Evolutionary conservation across 257 asterid genomes (phyloP), one percentile per base, ranked within the genome.

Genomic region (Primulina huaijiensis): DNA sequence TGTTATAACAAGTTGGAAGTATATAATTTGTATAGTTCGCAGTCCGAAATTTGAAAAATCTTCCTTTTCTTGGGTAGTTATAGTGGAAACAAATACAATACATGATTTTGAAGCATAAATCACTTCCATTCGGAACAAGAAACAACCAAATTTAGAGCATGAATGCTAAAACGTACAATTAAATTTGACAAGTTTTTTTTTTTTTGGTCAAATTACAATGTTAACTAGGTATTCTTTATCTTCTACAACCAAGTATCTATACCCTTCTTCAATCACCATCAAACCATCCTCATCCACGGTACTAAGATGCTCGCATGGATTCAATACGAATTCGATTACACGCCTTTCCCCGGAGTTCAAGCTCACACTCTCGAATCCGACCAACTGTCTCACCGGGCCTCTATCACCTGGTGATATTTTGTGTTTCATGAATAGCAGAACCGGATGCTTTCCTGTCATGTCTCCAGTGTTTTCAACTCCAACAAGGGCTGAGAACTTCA

Each of bases 301-400:
- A 77, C 90, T 81, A 23, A 92, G 81, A 78, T 89, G 95, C 76
- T 89, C 82, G 64, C 97, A 92, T 8, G 96, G 96, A 74, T 75
- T 79, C 80, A 91, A 62, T 12, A 74, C 72, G 68, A 87, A 91
- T 57, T 79, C 79, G 19, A 89, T 17, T 59, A 81, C 63, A 30
- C 69, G 74, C 68, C 78, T 82, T 29, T 83, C 86, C 16, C 83
- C 82, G 0, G 82, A 83, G 6, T 83, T 65, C 38, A 89, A 74
- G 52, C 75, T 82, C 78, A 87, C 80, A 25, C 88, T 87, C 62
- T 83, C 76, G 60, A 91, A 91, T 43, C 91, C 96, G 20, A 82
- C 86, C 83, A 91, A 34, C 61, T 87, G 87, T 75, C 85, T 91
- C 60, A 78, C 29, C 1, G 87, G 81, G n/a, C 21, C 71, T 29